Evolutionary conservation across 306 rosid genomes (phyloP).

Genomic region (Sophora flavescens): DNA sequence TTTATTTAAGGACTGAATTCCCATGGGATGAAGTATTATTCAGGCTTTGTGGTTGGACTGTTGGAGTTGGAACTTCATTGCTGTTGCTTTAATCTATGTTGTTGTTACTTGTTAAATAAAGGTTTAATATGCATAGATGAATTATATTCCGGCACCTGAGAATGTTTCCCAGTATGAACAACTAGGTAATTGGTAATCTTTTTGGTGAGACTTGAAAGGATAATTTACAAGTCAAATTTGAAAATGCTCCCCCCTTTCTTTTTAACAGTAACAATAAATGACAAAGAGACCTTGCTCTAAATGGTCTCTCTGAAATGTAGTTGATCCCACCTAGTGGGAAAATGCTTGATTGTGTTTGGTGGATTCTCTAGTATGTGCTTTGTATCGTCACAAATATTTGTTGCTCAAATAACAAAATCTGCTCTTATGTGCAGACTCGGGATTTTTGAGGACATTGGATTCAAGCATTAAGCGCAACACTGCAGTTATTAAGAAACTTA

Average conservation of each 20-base stretch:
- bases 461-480: slow-evolving; percentile 98
- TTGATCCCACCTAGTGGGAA: slow-evolving; percentile 3
- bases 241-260: background rate
- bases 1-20: slow-evolving; percentile 16
- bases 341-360: slow-evolving; percentile 9
- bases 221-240: slow-evolving; percentile 1
- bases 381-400: slow-evolving; percentile 18
- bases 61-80: slow-evolving; percentile 12
- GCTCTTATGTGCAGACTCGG: slow-evolving; percentile 67
- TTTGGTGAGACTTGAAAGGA: background rate
- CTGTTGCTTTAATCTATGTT: background rate
- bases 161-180: background rate
- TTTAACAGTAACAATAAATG: background rate
- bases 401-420: slow-evolving; percentile 33
- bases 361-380: slow-evolving; percentile 8
- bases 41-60: slow-evolving; percentile 22
- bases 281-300: slow-evolving; percentile 22
- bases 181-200: background rate
- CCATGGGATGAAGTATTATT: background rate
- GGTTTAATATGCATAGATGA: slow-evolving; percentile 9
- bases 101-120: background rate
- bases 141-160: slow-evolving; percentile 1
- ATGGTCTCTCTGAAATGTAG: slow-evolving; percentile 6
- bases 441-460: slow-evolving; percentile 90
- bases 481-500: slow-evolving; percentile 93